Conservation (phyloP, 2,329 filamentous ascomycete genomes). For the Talaromyces sp. region DNA sequence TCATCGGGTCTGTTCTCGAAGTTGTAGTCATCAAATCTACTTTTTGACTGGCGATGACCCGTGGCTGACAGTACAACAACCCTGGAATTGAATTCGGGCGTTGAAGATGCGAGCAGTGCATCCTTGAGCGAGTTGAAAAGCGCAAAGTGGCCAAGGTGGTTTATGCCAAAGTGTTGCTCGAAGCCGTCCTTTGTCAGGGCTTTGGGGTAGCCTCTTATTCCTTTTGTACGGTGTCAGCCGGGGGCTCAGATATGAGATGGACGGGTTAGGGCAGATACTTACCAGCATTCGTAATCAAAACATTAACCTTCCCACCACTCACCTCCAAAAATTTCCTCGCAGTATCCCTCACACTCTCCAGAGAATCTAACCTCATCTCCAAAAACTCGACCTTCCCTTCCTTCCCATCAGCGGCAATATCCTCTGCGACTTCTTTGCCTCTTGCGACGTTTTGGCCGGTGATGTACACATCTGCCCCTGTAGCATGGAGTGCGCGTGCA, state of each 20-base stretch:
- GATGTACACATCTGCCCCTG: slow-evolving; percentile 17
- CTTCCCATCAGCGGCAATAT: slow-evolving; percentile 13
- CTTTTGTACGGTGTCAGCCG: background rate
- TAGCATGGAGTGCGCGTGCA: slow-evolving; percentile 12
- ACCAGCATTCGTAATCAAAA: slow-evolving; percentile 17
- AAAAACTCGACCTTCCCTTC: slow-evolving; percentile 13
- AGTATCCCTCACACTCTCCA: slow-evolving; percentile 4
- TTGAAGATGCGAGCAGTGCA: slow-evolving; percentile 9
- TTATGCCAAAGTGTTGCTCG: slow-evolving; percentile 17
- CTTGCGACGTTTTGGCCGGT: slow-evolving; percentile 10
- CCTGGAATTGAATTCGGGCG: slow-evolving; percentile 8
- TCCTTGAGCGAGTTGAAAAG: slow-evolving; percentile 17
- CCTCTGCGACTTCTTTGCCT: background rate
- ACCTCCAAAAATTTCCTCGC: slow-evolving; percentile 9
- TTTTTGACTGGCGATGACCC: slow-evolving; percentile 13
- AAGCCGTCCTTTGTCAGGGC: slow-evolving; percentile 15
- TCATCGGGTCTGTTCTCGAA: slow-evolving; percentile 14
- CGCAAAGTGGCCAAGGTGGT: slow-evolving; percentile 17
- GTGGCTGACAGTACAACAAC: slow-evolving; percentile 9
- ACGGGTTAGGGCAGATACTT: background rate
- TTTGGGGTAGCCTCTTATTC: slow-evolving; percentile 16
- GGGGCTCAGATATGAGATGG: background rate
- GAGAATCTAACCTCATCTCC: slow-evolving; percentile 11
- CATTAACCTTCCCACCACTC: slow-evolving; percentile 13
- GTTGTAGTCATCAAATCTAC: slow-evolving; percentile 15